Base-by-base conservation (phyloP, 2,329 filamentous ascomycete species). In the Lachnellula subtilissima region DNA sequence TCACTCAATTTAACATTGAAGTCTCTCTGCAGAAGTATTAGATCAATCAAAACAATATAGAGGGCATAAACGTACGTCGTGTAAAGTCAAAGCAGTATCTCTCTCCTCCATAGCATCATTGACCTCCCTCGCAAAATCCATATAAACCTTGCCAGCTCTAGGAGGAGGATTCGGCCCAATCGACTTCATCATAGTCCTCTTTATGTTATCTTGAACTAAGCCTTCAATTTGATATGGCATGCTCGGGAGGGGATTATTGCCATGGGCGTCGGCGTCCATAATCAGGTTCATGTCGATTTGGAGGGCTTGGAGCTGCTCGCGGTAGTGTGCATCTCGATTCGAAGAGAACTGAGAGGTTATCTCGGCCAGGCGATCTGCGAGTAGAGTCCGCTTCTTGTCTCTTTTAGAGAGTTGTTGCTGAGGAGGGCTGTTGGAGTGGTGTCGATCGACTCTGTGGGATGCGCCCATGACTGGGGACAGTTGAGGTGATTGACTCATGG, bases 201-300 rank as follows among this genome's bases (percentile, higher is more conserved):
- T 51, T 3, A 69, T 60, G 14, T 64, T 64, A 5, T 65, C 62
- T 39, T 65, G 61, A 70, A 73, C 66, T 39, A 66, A 48, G 5
- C 56, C 56, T 7, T 65, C 62, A 32, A 78, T 75, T 50, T 75
- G 73, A 40, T 75, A 73, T 40, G 76, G 73, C 40, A 67, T 69
- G 61, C 80, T 77, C 3, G 76, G 86, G 48, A 96, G 78, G 49
- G 89, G 84, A 58, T 84, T 82, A 58, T 85, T 78, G 52, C 80
- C 78, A 71, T 96, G 95, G 0, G 89, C 88, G 67, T 96, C 88
- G 52, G 94, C 89, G 64, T 89, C 86, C 71, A 91, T 86, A 63
- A 96, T 90, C 47, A 96, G 80, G 56, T 83, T 89, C 74, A 92
- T 91, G 72, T 96, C 92, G 62, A 90, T 86, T 74, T 97, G 92